Percentiles rank a stretch among this genome's conserved stretches.
These are phyloP conservation scores for Cercospora citrullina DNA, from an alignment of 2,329 filamentous ascomycete genomes.

Conservation along the genomic window DNA sequence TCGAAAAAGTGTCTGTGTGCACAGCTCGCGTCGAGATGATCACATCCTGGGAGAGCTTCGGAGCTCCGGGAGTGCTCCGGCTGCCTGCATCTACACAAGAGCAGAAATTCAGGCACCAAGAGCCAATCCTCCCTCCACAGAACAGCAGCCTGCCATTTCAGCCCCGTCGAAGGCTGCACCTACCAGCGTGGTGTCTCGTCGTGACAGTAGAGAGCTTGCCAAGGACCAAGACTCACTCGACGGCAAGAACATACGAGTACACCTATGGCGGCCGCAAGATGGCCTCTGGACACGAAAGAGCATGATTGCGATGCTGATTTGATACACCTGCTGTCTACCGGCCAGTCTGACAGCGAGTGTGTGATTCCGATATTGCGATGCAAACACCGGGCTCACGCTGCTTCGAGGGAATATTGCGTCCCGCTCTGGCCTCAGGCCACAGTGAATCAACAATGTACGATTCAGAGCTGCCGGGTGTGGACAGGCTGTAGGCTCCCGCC, in stretches of 20 bases:
- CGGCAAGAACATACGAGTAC: background rate
- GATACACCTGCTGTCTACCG: background rate
- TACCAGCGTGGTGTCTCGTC: background rate
- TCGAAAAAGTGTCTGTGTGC: background rate
- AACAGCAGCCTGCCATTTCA: background rate
- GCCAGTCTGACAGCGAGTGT: background rate
- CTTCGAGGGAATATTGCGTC: background rate
- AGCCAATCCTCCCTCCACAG: background rate
- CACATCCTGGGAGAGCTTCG: conserved; percentile 4
- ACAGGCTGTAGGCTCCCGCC: background rate
- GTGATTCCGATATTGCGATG: background rate
- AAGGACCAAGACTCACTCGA: background rate
- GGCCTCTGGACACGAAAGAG: background rate
- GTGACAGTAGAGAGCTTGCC: background rate
- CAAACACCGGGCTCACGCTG: background rate
- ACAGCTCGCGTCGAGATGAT: conserved; percentile 5
- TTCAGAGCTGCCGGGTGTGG: background rate
- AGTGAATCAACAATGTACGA: background rate
- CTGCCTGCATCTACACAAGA: background rate
- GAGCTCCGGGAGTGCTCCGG: background rate
- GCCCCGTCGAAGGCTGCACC: background rate
- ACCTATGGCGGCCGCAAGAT: background rate
- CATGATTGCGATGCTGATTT: background rate
- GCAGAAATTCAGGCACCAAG: background rate
- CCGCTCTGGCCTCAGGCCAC: background rate